A percentile compares a stretch with the other conserved stretches of the same genome.
Conservation (phyloP, 352 stramenopile species). For the Globisporangium cylindrosporum region DNA sequence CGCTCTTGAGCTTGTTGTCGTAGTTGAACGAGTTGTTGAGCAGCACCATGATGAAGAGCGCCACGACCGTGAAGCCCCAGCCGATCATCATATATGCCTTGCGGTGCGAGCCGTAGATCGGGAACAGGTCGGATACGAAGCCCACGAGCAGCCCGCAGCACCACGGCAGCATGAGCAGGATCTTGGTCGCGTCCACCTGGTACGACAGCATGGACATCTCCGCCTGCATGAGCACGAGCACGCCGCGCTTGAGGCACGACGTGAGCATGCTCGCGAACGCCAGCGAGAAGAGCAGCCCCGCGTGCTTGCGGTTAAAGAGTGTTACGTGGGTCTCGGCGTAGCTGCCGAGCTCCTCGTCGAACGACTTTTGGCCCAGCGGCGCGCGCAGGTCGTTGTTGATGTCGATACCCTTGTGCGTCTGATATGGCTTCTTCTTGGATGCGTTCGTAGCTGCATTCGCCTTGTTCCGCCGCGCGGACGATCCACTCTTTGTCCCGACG, state of each 20-base stretch:
- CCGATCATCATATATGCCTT: conserved; percentile 25
- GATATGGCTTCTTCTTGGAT: conserved; percentile 13
- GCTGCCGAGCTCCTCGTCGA: conserved; percentile 4
- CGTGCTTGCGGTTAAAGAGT: conserved; percentile 25
- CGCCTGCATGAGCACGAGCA: conserved; percentile 33
- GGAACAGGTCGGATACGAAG: conserved; percentile 20
- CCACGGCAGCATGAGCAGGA: conserved; percentile 40
- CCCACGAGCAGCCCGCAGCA: conserved; percentile 24
- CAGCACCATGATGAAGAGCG: conserved; percentile 36
- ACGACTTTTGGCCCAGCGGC: conserved; percentile 26
- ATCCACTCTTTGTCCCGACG: neutral
- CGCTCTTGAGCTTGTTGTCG: conserved; percentile 19
- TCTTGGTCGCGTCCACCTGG: conserved; percentile 32
- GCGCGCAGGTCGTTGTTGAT: conserved; percentile 28
- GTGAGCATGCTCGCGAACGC: conserved; percentile 38
- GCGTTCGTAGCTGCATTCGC: neutral
- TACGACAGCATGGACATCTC: conserved; percentile 38
- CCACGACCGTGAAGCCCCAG: conserved; percentile 22
- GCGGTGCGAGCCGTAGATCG: conserved; percentile 16
- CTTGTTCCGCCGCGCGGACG: conserved; percentile 6
- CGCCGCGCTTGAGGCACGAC: conserved; percentile 38
- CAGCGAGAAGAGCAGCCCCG: conserved; percentile 36
- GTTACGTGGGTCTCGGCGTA: conserved; percentile 20
- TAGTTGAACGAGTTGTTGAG: conserved; percentile 30
- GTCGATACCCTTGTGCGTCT: conserved; percentile 6